Evolutionary conservation across 371 early-diverging fungal genomes (phyloP), one percentile per base, ranked within the genome.

Genomic region (Actinomucor elegans): DNA sequence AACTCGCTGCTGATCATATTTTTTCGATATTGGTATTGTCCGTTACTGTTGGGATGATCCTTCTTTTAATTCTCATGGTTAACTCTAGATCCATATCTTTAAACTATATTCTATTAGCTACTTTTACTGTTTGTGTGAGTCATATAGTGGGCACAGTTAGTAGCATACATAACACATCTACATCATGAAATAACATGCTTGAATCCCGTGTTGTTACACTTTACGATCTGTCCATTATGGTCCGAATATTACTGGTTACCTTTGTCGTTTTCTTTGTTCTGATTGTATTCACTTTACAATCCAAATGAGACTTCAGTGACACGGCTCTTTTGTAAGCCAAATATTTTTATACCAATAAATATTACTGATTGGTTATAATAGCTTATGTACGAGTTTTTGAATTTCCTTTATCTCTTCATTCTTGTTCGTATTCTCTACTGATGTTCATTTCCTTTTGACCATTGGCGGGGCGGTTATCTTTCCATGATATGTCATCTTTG

Each of bases 171-270:
- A 17, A 31, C 9, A 34, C 26, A 9, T 14, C 4, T 9, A 5
- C 18, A 32, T 20, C n/a, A 18, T 20, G 14, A 18, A 9, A 12
- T 18, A 21, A 0, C 14, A 26, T 29, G 7, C 8, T 18, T 21
- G 43, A 71, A n/a, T n/a, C n/a, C n/a, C n/a, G n/a, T n/a, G n/a
- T n/a, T n/a, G 83, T 86, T 31, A 76, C 81, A 1, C 73, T 77
- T 51, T 83, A 80, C 61, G 72, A 80, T n/a, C 56, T 69, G 31
- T 36, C 31, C 4, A 52, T 83, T 26, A 91, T 92, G 10, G 63
- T 90, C 20, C 88, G 90, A 59, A 89, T 91, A 0, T 66, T 89
- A 48, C 60, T 87, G 8, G 75, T 92, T 33, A 90, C 91, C 0
- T 74, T 83, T 37, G 84, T 83, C 5, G 65, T 92, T 27, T 89